A percentile compares a stretch with the other conserved stretches of the same genome.
phyloP scores from a whole-genome alignment of 1,284 basidiomycete species.

The Puccinia polysora region DNA sequence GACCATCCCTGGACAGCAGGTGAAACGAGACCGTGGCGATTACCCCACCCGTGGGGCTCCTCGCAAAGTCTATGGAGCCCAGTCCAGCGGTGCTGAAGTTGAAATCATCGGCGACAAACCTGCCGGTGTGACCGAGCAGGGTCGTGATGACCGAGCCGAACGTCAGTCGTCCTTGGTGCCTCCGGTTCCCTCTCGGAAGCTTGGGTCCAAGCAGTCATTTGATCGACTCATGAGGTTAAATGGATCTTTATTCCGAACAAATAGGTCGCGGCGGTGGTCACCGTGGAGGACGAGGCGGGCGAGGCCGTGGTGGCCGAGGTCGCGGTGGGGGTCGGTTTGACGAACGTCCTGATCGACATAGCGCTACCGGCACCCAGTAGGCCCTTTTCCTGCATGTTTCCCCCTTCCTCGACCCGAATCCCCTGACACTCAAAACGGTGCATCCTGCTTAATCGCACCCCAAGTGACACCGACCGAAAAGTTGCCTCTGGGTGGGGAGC shows the following conservation, averaged over 20 bases:
- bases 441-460: neutral
- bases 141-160: slow-evolving; percentile 38
- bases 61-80: slow-evolving; percentile 35
- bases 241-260: too few species aligned
- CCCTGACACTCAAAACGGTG: neutral
- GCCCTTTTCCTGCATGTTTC: neutral
- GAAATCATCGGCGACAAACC: slow-evolving; percentile 38
- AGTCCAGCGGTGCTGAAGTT: slow-evolving; percentile 16
- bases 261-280: slow-evolving; percentile 29
- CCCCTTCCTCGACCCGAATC: neutral
- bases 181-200: too few species aligned
- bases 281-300: slow-evolving; percentile 19
- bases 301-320: slow-evolving; percentile 36
- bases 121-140: slow-evolving; percentile 31
- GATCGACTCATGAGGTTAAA: too few species aligned
- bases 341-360: slow-evolving; percentile 41
- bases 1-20: slow-evolving; percentile 23
- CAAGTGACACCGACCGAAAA: slow-evolving; percentile 40
- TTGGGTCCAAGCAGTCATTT: too few species aligned
- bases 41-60: slow-evolving; percentile 40
- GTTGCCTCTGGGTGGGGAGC: slow-evolving; percentile 43
- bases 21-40: slow-evolving; percentile 37
- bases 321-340: slow-evolving; percentile 36
- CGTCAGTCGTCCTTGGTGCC: neutral
- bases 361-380: slow-evolving; percentile 39